Evolutionary conservation across 2,329 filamentous ascomycete species (phyloP), one percentile per base, ranked within the genome.

Genomic region (Domatiomyces globalis): DNA sequence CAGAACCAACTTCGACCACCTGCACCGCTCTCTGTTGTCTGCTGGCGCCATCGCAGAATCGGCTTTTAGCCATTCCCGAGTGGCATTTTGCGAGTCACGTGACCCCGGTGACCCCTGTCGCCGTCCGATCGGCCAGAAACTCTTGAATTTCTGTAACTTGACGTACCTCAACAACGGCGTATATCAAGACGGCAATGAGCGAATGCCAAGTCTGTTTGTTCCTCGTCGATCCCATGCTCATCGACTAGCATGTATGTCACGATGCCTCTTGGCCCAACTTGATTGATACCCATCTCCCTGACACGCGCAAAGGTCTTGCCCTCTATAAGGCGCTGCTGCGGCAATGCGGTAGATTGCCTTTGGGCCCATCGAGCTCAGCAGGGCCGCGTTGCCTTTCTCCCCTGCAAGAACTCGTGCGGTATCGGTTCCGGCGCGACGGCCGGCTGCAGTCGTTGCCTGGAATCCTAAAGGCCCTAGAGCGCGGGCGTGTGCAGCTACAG

Each of bases 281-380:
- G 6, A 18, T 45, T 6, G 12, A 20, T n/a, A 18, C 9, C 4
- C 17, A 4, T n/a, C 10, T 27, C 4, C 12, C 18, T 27, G 10
- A 27, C 50, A 17, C 17, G 2, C 12, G 15, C 33, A 7, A 36
- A 73, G 70, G 69, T 54, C 59, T 70, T 56, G 66, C 69, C 39
- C 66, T 73, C 20, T 73, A 72, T 56, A 65, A 68, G 58, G 67
- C 68, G 43, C 68, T 73, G 48, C 65, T 73, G 48, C 65, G 66
- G 57, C 67, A 69, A 65, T 69, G 67, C 57, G 54, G 59, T 39
- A 60, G 60, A 53, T 54, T 69, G 46, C 58, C 62, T n/a, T 48
- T 48, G 25, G 58, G 50, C 18, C 54, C 57, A 20, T 36, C n/a
- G 46, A 7, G n/a, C 27, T 19, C 44, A 45, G 43, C 22, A 5